These are phyloP conservation scores for Entonaema liquescens DNA, from an alignment of 495 filamentous ascomycete genomes.

Conservation along the genomic window DNA sequence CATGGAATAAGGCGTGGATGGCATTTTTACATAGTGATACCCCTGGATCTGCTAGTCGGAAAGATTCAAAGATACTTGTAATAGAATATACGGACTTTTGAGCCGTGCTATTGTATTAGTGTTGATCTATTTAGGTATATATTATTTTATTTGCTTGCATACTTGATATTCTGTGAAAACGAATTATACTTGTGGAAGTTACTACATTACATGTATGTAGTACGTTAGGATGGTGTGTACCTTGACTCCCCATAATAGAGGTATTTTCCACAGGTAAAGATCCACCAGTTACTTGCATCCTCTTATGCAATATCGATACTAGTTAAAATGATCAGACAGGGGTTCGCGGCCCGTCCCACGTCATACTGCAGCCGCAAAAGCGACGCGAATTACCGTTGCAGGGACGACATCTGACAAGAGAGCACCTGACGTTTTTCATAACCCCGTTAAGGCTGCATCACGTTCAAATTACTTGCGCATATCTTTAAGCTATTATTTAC, in stretches of 20 bases:
- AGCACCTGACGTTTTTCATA: conserved; percentile 19
- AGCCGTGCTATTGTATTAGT: background rate
- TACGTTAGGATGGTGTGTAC: too few species aligned
- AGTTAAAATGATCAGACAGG: conserved; percentile 1
- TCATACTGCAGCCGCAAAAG: conserved; percentile 43
- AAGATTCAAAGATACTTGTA: conserved; percentile 24
- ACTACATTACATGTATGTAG: too few species aligned
- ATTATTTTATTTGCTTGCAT: too few species aligned
- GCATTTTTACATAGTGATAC: conserved; percentile 30
- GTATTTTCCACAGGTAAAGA: too few species aligned
- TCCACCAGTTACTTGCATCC: background rate
- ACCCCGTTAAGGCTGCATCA: background rate
- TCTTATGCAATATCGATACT: conserved; percentile 19
- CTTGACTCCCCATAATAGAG: too few species aligned
- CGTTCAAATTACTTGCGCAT: background rate
- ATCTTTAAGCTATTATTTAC: conserved; percentile 1
- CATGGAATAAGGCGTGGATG: conserved; percentile 28
- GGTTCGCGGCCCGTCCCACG: conserved; percentile 36
- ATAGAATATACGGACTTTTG: conserved; percentile 18
- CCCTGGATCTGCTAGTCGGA: conserved; percentile 15
- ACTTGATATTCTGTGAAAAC: too few species aligned
- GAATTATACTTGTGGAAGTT: too few species aligned
- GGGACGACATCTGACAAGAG: conserved; percentile 28
- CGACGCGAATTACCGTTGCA: conserved; percentile 31
- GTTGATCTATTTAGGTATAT: background rate